Conservation (phyloP, 2,329 filamentous ascomycete genomes). For the Coniochaeta sp. region DNA sequence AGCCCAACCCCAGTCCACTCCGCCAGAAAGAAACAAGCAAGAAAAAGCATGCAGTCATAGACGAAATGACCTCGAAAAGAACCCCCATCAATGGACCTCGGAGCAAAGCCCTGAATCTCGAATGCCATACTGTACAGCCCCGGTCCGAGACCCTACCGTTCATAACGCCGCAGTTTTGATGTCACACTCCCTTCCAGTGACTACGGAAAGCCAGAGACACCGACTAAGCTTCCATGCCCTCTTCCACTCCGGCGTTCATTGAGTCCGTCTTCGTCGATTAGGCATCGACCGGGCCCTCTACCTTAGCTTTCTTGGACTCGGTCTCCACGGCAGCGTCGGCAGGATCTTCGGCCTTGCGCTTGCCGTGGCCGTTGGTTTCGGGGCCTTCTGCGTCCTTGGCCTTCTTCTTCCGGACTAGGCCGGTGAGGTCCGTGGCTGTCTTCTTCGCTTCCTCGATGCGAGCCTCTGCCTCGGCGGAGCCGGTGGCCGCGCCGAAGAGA, state of each 20-base stretch:
- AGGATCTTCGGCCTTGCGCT: slow-evolving; percentile 32
- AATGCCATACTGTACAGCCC: not conserved
- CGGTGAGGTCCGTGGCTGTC: slow-evolving; percentile 64
- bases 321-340: slow-evolving; percentile 18
- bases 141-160: not conserved
- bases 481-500: slow-evolving; percentile 56
- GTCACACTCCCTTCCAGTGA: not conserved
- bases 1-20: not conserved
- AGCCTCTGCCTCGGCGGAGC: slow-evolving; percentile 54
- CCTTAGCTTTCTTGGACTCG: slow-evolving; percentile 28
- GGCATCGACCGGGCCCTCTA: slow-evolving; percentile 15
- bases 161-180: not conserved
- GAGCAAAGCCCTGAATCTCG: not conserved
- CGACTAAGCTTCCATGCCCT: not conserved
- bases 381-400: slow-evolving; percentile 27
- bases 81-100: not conserved
- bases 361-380: slow-evolving; percentile 21
- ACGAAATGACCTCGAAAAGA: not conserved
- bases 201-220: not conserved
- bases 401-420: slow-evolving; percentile 64
- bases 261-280: not conserved
- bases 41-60: not conserved
- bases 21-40: not conserved
- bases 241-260: not conserved
- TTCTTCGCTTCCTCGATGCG: slow-evolving; percentile 66